Base-by-base conservation (phyloP, 108 stramenopile species). In the Discostella stelligeroides region DNA sequence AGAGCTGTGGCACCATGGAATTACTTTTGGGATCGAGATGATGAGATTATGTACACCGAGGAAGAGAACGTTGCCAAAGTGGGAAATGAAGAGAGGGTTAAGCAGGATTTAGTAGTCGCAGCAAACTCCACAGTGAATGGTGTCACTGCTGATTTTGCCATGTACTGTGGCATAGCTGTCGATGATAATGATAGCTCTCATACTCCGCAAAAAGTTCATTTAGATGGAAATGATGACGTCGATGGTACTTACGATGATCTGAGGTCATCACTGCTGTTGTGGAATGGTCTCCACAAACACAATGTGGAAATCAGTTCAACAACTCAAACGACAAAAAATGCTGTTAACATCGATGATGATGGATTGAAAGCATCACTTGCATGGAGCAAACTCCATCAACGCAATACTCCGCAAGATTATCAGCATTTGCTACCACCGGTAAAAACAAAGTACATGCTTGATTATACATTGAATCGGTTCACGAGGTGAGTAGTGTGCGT, bases 1-100 rank as follows among this genome's bases (percentile, higher is more conserved):
- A 83, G 88, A 53, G 42, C 21, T 13, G 85, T 87, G 29, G 89
- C 91, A 9, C 94, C 94, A 1, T 95, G 94, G 94, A 80, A 82
- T 61, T 66, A 66, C 43, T 60, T 73, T 55, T 73, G 53, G 51
- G 43, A 69, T 71, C 60, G 45, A 25, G 70, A 71, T 18, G 41
- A 43, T n/a, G 76, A 78, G 63, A 66, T 38, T 25, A 68, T 68
- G 38, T 71, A 81, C 38, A 13, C 28, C 8, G 75, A 64, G 42
- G 69, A 76, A 2, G 38, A 53, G 41, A 28, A 47, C 25, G 48
- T 21, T 18, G 59, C 38, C 39, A 23, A 23, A 64, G 5, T 23
- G 21, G 37, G 7, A 1, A 60, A 15, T 28, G 30, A 39, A 0
- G 28, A 25, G 15, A 27, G 27, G 0, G 68, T 70, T 60, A 54